Evolutionary conservation across 23 red algal species (phyloP).

Genomic region (Gracilariopsis chorda): DNA sequence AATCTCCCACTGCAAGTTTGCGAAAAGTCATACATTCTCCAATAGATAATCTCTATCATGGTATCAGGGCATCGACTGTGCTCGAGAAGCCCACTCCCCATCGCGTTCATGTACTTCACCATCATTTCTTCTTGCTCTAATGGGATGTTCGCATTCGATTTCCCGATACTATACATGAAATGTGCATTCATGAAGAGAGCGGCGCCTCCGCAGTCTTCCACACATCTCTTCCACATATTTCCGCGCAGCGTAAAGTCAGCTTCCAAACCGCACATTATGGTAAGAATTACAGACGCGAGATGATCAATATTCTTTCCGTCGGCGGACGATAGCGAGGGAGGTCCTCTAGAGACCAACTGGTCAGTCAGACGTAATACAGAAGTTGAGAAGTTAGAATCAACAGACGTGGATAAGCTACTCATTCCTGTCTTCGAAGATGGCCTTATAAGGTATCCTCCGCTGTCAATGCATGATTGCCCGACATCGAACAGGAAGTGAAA

Average conservation of each 20-base stretch:
- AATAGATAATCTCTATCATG: neutral
- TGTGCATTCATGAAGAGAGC: constrained; percentile 6
- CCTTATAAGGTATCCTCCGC: neutral
- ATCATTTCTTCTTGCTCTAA: constrained; percentile 27
- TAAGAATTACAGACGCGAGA: constrained; percentile 29
- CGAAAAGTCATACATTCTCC: neutral
- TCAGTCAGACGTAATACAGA: neutral
- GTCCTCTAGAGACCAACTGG: constrained; percentile 25
- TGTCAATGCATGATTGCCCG: neutral
- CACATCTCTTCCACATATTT: constrained; percentile 25
- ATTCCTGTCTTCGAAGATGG: neutral
- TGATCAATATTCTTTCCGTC: neutral
- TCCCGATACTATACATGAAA: neutral
- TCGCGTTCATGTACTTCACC: neutral
- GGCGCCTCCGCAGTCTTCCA: constrained; percentile 41
- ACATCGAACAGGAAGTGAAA: neutral
- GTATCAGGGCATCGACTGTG: neutral
- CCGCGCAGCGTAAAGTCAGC: constrained; percentile 22
- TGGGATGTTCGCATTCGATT: neutral
- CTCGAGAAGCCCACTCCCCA: neutral
- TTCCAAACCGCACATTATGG: constrained; percentile 27
- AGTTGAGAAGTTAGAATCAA: neutral
- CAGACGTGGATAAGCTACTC: constrained; percentile 36
- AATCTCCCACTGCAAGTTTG: neutral
- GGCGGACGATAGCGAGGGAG: neutral